These are phyloP conservation scores for Paraphaeosphaeria minitans DNA, from an alignment of 2,329 filamentous ascomycete genomes.

Conservation along the genomic window DNA sequence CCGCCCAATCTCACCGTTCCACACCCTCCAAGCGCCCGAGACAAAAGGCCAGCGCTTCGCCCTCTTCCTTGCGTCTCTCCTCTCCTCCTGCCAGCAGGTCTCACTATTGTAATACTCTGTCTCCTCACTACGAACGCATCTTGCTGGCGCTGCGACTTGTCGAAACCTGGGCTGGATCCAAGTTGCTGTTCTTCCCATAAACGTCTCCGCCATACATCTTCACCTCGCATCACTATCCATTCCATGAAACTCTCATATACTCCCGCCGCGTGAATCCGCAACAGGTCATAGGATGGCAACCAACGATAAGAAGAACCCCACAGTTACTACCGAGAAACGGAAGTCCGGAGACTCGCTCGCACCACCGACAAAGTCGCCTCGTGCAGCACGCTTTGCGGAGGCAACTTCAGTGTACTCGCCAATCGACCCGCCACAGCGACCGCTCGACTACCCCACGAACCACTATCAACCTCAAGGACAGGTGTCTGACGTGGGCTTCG, in stretches of 20 bases:
- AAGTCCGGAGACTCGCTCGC: conserved; percentile 47
- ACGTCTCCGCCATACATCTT: conserved; percentile 27
- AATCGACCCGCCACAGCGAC: conserved; percentile 60
- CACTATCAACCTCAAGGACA: conserved; percentile 67
- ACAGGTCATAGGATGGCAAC: conserved; percentile 52
- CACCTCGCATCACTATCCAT: conserved; percentile 12
- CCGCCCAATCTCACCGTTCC: conserved; percentile 34
- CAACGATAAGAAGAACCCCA: conserved; percentile 51
- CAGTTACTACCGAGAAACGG: conserved; percentile 50
- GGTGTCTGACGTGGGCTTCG: conserved; percentile 88
- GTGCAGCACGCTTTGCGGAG: conserved; percentile 80
- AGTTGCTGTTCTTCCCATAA: conserved; percentile 39
- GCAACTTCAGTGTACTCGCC: conserved; percentile 80
- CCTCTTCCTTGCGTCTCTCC: conserved; percentile 33
- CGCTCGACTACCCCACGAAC: conserved; percentile 59
- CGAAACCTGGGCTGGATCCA: conserved; percentile 47
- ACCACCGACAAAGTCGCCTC: conserved; percentile 64
- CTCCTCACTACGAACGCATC: conserved; percentile 24
- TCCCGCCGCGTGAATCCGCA: conserved; percentile 32
- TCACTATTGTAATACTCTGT: conserved; percentile 48
- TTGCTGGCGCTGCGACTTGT: conserved; percentile 37
- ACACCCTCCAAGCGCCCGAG: conserved; percentile 45
- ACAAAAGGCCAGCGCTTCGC: conserved; percentile 50
- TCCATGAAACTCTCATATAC: conserved; percentile 42
- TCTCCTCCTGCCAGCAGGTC: conserved; percentile 48